Evolutionary conservation across 169 alveolate genomes (phyloP), one percentile per base, ranked within the genome.

Genomic region (Plasmodium reichenowi): DNA sequence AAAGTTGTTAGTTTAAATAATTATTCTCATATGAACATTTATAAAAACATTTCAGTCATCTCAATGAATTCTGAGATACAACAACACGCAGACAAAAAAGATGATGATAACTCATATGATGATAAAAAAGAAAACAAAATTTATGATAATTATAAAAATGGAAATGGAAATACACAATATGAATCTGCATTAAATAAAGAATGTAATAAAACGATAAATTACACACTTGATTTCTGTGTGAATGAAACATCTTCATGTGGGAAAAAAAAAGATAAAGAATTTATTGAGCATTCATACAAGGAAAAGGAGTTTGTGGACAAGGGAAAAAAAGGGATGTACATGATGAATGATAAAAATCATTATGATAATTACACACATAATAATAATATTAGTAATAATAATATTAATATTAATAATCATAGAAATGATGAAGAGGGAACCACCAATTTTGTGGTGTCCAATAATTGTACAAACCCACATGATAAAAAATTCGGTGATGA

Each of bases 1-100:
- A 64, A 45, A 52, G 20, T 78, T 4, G 78, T 22, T n/a, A 78
- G 73, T 48, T 38, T 50, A 60, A 78, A 78, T 43, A 54, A 50
- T 24, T 78, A 64, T 59, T 64, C 78, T 22, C n/a, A 17, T 20
- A 24, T 64, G 26, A 78, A 66, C 48, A 56, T 71, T 50, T 54
- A n/a, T 32, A 66, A 60, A 24, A 64, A 78, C 15, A 13, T 43
- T 6, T 29, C 64, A 29, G n/a, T 24, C 8, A 12, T 22, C 0
- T 8, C 17, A 20, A 32, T 75, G 43, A 48, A 32, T 0, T 2
- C 2, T 10, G 72, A 29, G 0, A 12, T 62, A 45, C 26, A 58
- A 29, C 32, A 48, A 9, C 38, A 45, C 48, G 6, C 9, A 9
- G 29, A 26, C 15, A 50, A 58, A 7, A 20, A 47, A 45, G 20